Evolutionary conservation across 148 eudicot genomes (phyloP).

Genomic region (Oxyria digyna): DNA sequence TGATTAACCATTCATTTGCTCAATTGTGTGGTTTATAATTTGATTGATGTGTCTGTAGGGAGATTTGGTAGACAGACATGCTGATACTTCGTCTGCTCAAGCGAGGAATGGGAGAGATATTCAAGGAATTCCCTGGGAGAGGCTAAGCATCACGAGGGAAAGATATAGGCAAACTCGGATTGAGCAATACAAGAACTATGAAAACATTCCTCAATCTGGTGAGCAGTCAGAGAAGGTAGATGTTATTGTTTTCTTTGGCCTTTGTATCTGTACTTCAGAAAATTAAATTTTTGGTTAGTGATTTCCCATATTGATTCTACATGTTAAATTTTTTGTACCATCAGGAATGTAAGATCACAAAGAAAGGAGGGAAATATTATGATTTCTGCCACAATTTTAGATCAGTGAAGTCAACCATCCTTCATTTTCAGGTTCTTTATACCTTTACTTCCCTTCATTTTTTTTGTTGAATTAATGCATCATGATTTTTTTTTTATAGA

Average conservation of each 20-base stretch:
- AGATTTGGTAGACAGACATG: constrained; percentile 38
- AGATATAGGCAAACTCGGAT: constrained; percentile 62
- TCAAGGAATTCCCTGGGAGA: constrained; percentile 88
- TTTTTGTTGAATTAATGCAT: background rate
- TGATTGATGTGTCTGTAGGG: constrained; percentile 21
- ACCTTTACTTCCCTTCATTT: background rate
- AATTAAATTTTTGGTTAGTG: background rate
- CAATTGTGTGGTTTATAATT: background rate
- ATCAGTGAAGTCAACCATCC: constrained; percentile 70
- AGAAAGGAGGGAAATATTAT: constrained; percentile 44
- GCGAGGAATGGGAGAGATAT: constrained; percentile 75
- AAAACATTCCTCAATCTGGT: constrained; percentile 63
- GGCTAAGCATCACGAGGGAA: constrained; percentile 61
- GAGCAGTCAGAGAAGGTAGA: constrained; percentile 52
- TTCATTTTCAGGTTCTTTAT: constrained; percentile 68
- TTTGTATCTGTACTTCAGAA: background rate
- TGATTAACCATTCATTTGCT: background rate
- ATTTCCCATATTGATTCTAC: background rate
- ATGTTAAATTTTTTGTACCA: background rate
- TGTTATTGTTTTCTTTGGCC: background rate
- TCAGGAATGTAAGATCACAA: constrained; percentile 53
- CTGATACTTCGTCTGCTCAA: constrained; percentile 73
- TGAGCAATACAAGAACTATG: constrained; percentile 72
- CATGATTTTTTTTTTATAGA: background rate
- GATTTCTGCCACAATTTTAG: constrained; percentile 68